Evolutionary conservation across 108 stramenopile species (phyloP), one percentile per base, ranked within the genome.

Genomic region (Fistulifera pelliculosa): DNA sequence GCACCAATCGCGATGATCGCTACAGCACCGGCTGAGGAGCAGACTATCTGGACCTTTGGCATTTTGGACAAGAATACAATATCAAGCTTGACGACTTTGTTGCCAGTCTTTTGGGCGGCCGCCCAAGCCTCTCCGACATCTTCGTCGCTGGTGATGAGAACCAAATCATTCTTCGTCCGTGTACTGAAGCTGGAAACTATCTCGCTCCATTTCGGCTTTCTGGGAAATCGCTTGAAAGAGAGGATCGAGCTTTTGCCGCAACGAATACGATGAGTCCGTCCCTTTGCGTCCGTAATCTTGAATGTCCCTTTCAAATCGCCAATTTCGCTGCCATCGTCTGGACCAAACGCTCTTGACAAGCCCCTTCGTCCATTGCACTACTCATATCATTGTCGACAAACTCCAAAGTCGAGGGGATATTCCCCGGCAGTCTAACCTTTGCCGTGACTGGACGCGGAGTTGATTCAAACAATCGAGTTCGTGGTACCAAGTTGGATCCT

Each of bases 111-210:
- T 15, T 63, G 22, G n/a, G 77, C 62, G 27, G 71, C 38, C 12
- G 59, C 55, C 17, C 86, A 68, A 25, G 94, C 87, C 61, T 92
- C 94, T 21, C 53, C 63, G 22, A 94, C 54, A 67, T 80, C 77
- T 22, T 83, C 85, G 52, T 94, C 84, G 41, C 69, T 77, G 18
- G 71, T 90, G 39, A 94, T 70, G 25, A 83, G 31, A 44, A 94
- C 83, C 47, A 73, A 72, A 68, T 94, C 90, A 87, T 59, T 94
- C 94, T 14, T 94, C 90, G 42, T 94, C 94, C 18, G 76, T 55
- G 58, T 87, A 94, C 55, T 87, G 78, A 28, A 94, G 61, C n/a
- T 57, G 47, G 28, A 85, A 57, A 19, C 45, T 17, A 28, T 60
- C 51, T 23, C 53, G 65, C 39, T 69, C 70, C 17, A 76, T 56